phyloP scores from a whole-genome alignment of 306 rosid species.

The Fagus sylvatica region DNA sequence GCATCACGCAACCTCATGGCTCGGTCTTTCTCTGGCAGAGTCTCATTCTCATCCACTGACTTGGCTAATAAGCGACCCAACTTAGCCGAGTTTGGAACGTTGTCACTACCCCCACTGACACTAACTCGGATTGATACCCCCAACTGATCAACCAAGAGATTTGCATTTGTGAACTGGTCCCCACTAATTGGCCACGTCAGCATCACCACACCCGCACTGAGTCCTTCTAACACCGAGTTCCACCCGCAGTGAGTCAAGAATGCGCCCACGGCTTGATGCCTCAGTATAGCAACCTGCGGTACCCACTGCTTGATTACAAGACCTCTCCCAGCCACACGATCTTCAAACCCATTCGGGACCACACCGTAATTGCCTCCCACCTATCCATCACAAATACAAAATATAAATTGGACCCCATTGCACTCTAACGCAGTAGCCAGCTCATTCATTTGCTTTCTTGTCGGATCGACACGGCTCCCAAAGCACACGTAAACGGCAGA shows the following conservation, averaged over 20 bases:
- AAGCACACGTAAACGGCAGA: conserved; percentile 48
- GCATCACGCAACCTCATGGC: no score
- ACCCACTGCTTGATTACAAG: conserved; percentile 45
- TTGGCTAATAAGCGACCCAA: no score
- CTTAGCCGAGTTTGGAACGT: no score
- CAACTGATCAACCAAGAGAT: conserved; percentile 34
- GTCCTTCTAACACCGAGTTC: conserved; percentile 50
- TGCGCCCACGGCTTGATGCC: conserved; percentile 42
- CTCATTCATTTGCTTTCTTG: conserved; percentile 30
- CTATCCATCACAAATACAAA: not conserved
- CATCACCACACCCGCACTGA: conserved; percentile 40
- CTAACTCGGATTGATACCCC: conserved; percentile 29
- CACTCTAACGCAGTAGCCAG: conserved; percentile 24
- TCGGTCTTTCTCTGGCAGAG: no score
- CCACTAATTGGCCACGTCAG: conserved; percentile 58
- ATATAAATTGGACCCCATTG: conserved; percentile 32
- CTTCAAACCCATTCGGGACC: conserved; percentile 4
- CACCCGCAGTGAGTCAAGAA: conserved; percentile 57
- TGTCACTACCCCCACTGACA: no score
- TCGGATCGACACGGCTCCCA: conserved; percentile 40
- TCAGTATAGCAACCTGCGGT: conserved; percentile 39
- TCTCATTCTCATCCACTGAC: no score
- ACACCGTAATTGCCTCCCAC: no score
- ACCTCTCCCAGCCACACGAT: conserved; percentile 27
- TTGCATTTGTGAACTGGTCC: conserved; percentile 43